Conservation (phyloP, 2,329 filamentous ascomycete species). For the Tolypocladium capitatum region DNA sequence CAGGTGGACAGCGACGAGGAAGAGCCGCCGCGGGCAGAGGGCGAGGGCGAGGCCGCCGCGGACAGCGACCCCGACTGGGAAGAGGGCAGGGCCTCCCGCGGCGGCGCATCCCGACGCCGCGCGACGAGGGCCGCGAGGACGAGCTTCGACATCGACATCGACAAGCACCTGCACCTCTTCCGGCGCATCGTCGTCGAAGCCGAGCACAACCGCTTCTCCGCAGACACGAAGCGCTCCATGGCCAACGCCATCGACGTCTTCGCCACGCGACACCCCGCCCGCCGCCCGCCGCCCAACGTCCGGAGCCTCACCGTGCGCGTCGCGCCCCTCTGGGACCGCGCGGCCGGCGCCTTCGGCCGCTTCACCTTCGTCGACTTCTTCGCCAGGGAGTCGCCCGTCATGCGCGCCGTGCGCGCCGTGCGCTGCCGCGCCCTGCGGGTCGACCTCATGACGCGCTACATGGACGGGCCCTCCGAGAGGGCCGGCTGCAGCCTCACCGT, state of each 20-base stretch:
- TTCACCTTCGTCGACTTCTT: conserved; percentile 27
- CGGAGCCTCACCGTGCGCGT: conserved; percentile 30
- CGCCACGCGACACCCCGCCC: conserved; percentile 2
- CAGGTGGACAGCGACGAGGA: conserved; percentile 7
- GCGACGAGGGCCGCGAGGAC: not conserved
- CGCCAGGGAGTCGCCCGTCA: conserved; percentile 11
- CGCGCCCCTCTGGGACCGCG: conserved; percentile 11
- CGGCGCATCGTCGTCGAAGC: conserved; percentile 29
- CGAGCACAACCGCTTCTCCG: conserved; percentile 24
- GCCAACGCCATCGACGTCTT: conserved; percentile 24
- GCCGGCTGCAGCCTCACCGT: conserved; percentile 5
- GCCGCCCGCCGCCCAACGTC: conserved; percentile 13
- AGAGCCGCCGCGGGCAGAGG: conserved; percentile 1
- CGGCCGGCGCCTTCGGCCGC: not conserved
- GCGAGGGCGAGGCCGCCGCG: conserved; percentile 4
- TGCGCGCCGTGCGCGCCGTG: conserved; percentile 17
- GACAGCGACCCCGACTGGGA: conserved; percentile 7
- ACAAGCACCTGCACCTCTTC: conserved; percentile 24
- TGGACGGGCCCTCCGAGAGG: not conserved
- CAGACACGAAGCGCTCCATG: conserved; percentile 16
- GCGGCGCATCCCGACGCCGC: not conserved
- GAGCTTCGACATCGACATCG: conserved; percentile 15
- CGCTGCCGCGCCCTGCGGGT: conserved; percentile 23
- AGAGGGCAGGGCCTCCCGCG: not conserved
- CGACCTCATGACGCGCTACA: conserved; percentile 15